Evolutionary conservation across 192 early-diverging fungal genomes (phyloP), one percentile per base, ranked within the genome.

Genomic region (Podila minutissima): DNA sequence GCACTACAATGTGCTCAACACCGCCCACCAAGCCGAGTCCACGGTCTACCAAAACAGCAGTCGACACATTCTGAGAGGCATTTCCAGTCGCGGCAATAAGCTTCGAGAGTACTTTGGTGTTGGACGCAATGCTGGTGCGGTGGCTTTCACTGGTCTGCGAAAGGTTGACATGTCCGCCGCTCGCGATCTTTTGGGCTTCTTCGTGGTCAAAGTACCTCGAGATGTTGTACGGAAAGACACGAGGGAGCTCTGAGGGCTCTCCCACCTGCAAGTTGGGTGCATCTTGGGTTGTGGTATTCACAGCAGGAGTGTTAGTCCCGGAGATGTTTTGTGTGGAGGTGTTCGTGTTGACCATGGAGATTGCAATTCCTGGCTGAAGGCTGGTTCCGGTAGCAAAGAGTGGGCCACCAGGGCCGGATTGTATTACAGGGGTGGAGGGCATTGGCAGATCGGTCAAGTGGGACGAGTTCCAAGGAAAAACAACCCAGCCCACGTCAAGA

Each of bases 61-160:
- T 79, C 4, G 76, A 29, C 12, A 79, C 71, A 24, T 64, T 67
- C 13, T 15, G 20, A 17, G 53, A 55, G 2, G 75, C 69, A 5
- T 72, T 59, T 0, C 69, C 76, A 51, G 69, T 79, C 12, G 76
- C 58, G 5, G 70, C 64, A n/a, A 79, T 79, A n/a, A 79, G 33
- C 57, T 72, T 79, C 5, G 76, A 79, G 8, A 79, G 66, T 0
- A 79, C 70, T 41, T 79, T 72, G 68, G 81, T 67, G 67, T 73
- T 64, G 86, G 85, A 46, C 82, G 89, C 71, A 91, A 90, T 28
- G 90, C 94, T 60, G 88, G 87, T 86, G 92, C 95, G 57, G 92
- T 88, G 87, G 90, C 91, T 57, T 92, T 83, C 41, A 77, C 93
- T 33, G 89, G 81, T 20, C 87, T 67, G 66, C 0, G 70, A 72